These are phyloP conservation scores for Beverwykella pulmonaria DNA, from an alignment of 495 filamentous ascomycete genomes.

Conservation along the genomic window DNA sequence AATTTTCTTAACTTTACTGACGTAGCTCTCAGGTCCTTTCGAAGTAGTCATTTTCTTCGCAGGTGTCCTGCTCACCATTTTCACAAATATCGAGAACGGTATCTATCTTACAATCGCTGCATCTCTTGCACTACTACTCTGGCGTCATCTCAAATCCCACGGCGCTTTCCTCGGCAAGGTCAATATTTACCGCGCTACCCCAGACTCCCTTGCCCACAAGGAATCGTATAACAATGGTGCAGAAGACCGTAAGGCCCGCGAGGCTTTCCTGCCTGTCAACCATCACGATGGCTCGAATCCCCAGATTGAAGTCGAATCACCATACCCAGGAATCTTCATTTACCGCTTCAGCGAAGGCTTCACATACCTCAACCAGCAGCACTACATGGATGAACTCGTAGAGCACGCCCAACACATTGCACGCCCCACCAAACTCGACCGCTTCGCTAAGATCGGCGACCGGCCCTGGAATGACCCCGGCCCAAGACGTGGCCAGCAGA, in stretches of 20 bases:
- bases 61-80: slow-evolving; percentile 87
- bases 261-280: slow-evolving; percentile 87
- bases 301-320: slow-evolving; percentile 70
- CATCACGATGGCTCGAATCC: slow-evolving; percentile 92
- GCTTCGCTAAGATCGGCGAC: slow-evolving; percentile 70
- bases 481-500: slow-evolving; percentile 60
- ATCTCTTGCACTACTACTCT: slow-evolving; percentile 76
- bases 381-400: slow-evolving; percentile 83
- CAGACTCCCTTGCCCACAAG: slow-evolving; percentile 61
- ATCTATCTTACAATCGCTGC: slow-evolving; percentile 83
- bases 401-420: slow-evolving; percentile 71
- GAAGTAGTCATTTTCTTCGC: slow-evolving; percentile 93
- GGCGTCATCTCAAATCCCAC: slow-evolving; percentile 78
- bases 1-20: too few relatives aligned
- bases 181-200: slow-evolving; percentile 81
- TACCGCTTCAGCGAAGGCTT: slow-evolving; percentile 96
- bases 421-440: slow-evolving; percentile 68
- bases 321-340: slow-evolving; percentile 93
- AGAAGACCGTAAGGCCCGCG: slow-evolving; percentile 51
- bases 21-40: too few relatives aligned
- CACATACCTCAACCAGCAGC: slow-evolving; percentile 90
- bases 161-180: slow-evolving; percentile 88
- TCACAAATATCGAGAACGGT: slow-evolving; percentile 85
- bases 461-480: slow-evolving; percentile 96
- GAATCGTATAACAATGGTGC: slow-evolving; percentile 4